Evolutionary conservation across 176 grass and related monocot genomes (phyloP), one percentile per base, ranked within the genome.

Genomic region (Avena sativa): DNA sequence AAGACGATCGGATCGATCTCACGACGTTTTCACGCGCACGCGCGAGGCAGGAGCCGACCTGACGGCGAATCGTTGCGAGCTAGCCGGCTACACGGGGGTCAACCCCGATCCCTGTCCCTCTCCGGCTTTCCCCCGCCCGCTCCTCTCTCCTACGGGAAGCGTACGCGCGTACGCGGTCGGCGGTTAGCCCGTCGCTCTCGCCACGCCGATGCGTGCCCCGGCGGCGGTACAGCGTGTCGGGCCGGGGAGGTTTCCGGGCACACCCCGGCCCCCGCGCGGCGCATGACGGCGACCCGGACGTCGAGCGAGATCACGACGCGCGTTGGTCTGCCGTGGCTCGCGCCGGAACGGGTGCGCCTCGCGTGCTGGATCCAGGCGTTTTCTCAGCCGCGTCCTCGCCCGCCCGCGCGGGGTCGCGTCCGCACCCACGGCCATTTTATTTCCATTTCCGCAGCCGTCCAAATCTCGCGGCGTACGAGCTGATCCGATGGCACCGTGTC

Each of bases 151-250:
- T 19, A 17, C 65, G 0, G 70, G 70, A 72, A 52, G 47, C 72
- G 34, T 47, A 80, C 32, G 71, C 44, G 70, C 69, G 55, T 46
- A 79, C 30, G 8, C 15, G 40, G 63, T 58, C 63, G 87, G 78
- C 25, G 75, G 87, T 40, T 81, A 21, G 66, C 12, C 12, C 83
- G 83, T 86, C 88, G 88, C 83, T 26, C 1, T 28, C 61, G 70
- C 69, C 68, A 25, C 30, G 44, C 11, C 10, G 34, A 19, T 46
- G 50, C 83, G 77, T 85, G 83, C 34, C 46, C 56, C 15, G 47
- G 13, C 70, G 84, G 12, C 51, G 79, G n/a, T 26, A 8, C 26
- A 74, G 71, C 81, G 87, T 78, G 86, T 23, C 34, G 72, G 48
- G 51, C 17, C 2, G 28, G 25, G 14, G 14, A 68, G 6, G 6